Evolutionary conservation across 1,284 basidiomycete genomes (phyloP).

Genomic region (Rhodotorula sp.): DNA sequence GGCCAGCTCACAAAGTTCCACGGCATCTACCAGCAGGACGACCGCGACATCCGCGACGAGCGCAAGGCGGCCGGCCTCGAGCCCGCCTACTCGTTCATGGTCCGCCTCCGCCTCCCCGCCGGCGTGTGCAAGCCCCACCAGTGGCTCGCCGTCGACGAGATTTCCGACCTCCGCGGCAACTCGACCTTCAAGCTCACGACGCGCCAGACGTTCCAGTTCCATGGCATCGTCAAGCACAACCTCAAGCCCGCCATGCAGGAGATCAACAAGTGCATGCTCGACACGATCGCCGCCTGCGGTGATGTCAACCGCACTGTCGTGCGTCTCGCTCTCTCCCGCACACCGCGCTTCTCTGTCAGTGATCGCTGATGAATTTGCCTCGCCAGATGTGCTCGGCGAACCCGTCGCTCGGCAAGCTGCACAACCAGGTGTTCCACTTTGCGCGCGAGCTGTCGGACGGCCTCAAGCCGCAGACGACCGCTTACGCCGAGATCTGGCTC

Average conservation of each 20-base stretch:
- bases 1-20: slow-evolving; percentile 98
- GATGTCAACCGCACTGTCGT: slow-evolving; percentile 83
- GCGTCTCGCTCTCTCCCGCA: slow-evolving; percentile 12
- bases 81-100: slow-evolving; percentile 98
- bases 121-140: slow-evolving; percentile 89
- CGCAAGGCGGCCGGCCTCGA: slow-evolving; percentile 89
- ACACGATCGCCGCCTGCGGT: slow-evolving; percentile 97
- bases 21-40: slow-evolving; percentile 62
- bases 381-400: slow-evolving; percentile 77
- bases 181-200: slow-evolving; percentile 98
- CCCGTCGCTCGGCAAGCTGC: slow-evolving; percentile 80
- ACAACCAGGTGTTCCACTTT: slow-evolving; percentile 81
- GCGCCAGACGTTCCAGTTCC: slow-evolving; percentile 99
- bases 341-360: slow-evolving; percentile 26
- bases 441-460: slow-evolving; percentile 82
- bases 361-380: slow-evolving; percentile 45
- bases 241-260: slow-evolving; percentile 95
- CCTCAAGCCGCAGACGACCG: slow-evolving; percentile 84
- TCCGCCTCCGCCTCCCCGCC: slow-evolving; percentile 91
- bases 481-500: slow-evolving; percentile 99
- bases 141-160: slow-evolving; percentile 94
- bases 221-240: slow-evolving; percentile 95
- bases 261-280: slow-evolving; percentile 87
- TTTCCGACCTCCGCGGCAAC: slow-evolving; percentile 91
- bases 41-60: slow-evolving; percentile 97